Evolutionary conservation across 108 stramenopile genomes (phyloP), one percentile per base, ranked within the genome.

Genomic region (Cafeteria roenbergensis): DNA sequence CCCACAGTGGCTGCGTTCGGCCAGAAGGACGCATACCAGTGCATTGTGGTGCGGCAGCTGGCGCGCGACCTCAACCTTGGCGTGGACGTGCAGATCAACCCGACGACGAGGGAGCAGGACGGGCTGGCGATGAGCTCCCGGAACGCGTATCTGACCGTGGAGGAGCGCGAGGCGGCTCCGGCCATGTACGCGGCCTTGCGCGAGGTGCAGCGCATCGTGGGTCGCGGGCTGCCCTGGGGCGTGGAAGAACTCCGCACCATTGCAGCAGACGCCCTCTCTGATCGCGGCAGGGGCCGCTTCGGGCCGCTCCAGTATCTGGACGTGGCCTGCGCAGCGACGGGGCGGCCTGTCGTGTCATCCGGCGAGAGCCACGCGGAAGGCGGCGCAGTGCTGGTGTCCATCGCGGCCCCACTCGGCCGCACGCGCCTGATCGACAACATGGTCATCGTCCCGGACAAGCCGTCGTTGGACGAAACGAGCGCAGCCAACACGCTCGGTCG

Each of bases 11-110:
- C 90, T 6, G 95, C 88, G 75, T 95, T 98, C 78, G 96, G 96
- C 22, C 94, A 94, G 71, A 98, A 98, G 75, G 96, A 98, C 78
- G 93, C 91, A 4, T 85, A 87, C 6, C 96, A 98, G 71, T 92
- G 91, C 71, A 78, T 84, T 51, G 68, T 94, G 22, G 85, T 98
- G 30, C 81, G 78, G 57, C 71, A 89, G 51, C 76, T 96, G 25
- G 85, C 82, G 24, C 71, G 84, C 29, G 92, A 93, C 72, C 81
- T 96, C 63, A 75, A 90, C 68, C 30, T 80, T 9, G 78, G 79
- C 59, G 69, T 82, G 24, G 76, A 82, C 57, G 73, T 93, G n/a
- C 63, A 73, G 24, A 75, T 91, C 21, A 66, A 75, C 68, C 83
- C 85, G 62, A 93, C 90, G 1, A 65, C 88, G 35, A 77, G 96